Base-by-base conservation (phyloP, 306 rosid species). In the Quercus robur region DNA sequence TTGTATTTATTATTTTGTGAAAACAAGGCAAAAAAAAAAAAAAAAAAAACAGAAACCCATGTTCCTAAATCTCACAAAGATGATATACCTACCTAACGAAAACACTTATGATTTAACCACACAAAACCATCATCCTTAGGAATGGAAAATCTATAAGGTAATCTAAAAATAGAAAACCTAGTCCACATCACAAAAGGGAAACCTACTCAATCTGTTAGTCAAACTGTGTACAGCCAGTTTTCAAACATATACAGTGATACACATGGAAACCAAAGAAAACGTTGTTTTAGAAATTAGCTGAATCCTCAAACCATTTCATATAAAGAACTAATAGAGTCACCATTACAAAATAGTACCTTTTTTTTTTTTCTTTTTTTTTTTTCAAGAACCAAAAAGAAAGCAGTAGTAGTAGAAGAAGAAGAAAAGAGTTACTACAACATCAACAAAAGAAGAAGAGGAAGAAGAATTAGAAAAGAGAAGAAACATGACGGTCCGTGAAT, bases 251-350 rank as follows among this genome's bases (percentile, higher is more conserved):
- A 46, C 17, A 49, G 54, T 25, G 57, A 77, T 4, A 51, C 51
- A 33, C 5, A 38, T 46, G 8, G 26, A 68, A 33, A 68, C 6
- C n/a, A 21, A 49, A 49, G 54, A 17, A 68, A 35, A 61, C 25
- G 28, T 23, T 75, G 25, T 71, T 12, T 25, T 31, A 55, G 21
- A 51, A 58, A 87, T 49, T 49, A 3, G 33, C 68, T 55, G 56
- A 86, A 88, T 66, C 84, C 75, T 71, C 78, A 83, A 86, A 79
- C 82, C 80, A 58, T 61, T 62, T 23, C 73, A 54, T 30, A 77
- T 26, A 17, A 67, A 10, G 56, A 71, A 64, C 12, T 52, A 73
- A 54, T 64, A 81, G 66, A 18, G 56, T 18, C 74, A 67, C 38
- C 74, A 51, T 77, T n/a, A 77, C 57, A 71, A 77, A 76, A 21